Percentiles rank a stretch among this genome's conserved stretches.
phyloP scores from a whole-genome alignment of 2,329 filamentous ascomycete species.

The Paecilomyces fulvus region DNA sequence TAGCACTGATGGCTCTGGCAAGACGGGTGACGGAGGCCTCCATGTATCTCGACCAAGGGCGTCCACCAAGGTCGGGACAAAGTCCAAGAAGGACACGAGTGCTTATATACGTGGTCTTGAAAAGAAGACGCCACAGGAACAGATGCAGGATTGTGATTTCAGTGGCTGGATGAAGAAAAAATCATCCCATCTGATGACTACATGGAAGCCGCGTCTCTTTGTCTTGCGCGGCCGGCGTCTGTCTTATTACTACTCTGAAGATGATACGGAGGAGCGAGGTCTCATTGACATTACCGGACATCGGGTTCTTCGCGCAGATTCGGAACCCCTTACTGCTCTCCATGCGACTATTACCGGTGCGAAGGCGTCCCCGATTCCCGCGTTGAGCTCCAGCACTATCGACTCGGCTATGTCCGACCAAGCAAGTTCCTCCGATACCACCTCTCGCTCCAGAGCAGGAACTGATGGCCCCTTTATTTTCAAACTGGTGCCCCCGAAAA shows the following conservation, averaged over 20 bases:
- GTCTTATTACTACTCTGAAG: slow-evolving; percentile 93
- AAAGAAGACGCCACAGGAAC: slow-evolving; percentile 72
- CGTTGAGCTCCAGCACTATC: slow-evolving; percentile 30
- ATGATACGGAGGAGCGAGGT: slow-evolving; percentile 86
- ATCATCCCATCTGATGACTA: slow-evolving; percentile 89
- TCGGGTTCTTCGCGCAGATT: slow-evolving; percentile 87
- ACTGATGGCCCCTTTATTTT: slow-evolving; percentile 86
- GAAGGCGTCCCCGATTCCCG: slow-evolving; percentile 57
- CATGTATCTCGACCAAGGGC: slow-evolving; percentile 45
- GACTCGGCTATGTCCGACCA: slow-evolving; percentile 29
- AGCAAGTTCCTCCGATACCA: slow-evolving; percentile 20
- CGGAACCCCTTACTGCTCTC: slow-evolving; percentile 79
- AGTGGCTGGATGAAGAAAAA: slow-evolving; percentile 99
- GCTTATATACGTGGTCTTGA: slow-evolving; percentile 82
- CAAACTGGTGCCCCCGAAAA: slow-evolving; percentile 87
- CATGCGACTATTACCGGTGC: slow-evolving; percentile 88
- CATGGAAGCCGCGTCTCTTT: slow-evolving; percentile 96
- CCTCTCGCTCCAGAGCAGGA: slow-evolving; percentile 23
- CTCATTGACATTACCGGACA: slow-evolving; percentile 97
- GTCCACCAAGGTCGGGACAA: slow-evolving; percentile 41
- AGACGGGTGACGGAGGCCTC: slow-evolving; percentile 39
- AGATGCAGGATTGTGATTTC: slow-evolving; percentile 81
- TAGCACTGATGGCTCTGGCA: slow-evolving; percentile 54
- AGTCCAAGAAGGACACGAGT: slow-evolving; percentile 89
- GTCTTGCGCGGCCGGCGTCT: slow-evolving; percentile 83